These are phyloP conservation scores for Hemisphaericaspora lyxosophila DNA, from an alignment of 1,139 yeast genomes.

Conservation along the genomic window DNA sequence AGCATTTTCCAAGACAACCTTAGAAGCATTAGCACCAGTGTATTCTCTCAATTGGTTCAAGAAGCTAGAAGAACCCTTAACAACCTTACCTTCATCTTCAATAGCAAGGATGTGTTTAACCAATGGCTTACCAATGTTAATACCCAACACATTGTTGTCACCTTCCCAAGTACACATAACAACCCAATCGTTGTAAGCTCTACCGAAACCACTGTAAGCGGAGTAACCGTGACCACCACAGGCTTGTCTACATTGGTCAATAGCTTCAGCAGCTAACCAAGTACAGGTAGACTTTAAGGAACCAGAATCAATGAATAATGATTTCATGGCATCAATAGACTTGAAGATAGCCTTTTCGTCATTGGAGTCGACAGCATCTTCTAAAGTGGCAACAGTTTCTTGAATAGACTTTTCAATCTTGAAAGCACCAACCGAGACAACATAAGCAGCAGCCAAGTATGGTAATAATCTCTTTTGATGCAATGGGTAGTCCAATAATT, in stretches of 20 bases:
- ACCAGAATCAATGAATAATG: slow-evolving; percentile 48
- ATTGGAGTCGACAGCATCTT: slow-evolving; percentile 35
- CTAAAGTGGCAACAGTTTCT: slow-evolving; percentile 31
- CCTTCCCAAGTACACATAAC: slow-evolving; percentile 58
- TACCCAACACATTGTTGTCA: slow-evolving; percentile 49
- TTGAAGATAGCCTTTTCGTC: slow-evolving; percentile 37
- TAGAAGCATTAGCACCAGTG: slow-evolving; percentile 21
- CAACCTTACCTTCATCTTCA: slow-evolving; percentile 34
- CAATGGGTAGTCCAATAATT: slow-evolving; percentile 47
- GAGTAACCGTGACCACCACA: slow-evolving; percentile 57
- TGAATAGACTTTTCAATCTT: slow-evolving; percentile 35
- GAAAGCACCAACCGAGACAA: slow-evolving; percentile 40
- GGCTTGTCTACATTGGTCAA: slow-evolving; percentile 50
- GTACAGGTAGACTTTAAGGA: slow-evolving; percentile 49
- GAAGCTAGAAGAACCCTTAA: slow-evolving; percentile 40
- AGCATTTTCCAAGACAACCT: slow-evolving; percentile 26
- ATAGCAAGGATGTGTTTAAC: slow-evolving; percentile 34
- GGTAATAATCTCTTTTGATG: slow-evolving; percentile 49
- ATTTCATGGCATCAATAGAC: slow-evolving; percentile 42
- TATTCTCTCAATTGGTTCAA: slow-evolving; percentile 36
- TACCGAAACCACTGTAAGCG: slow-evolving; percentile 48
- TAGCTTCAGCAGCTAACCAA: slow-evolving; percentile 48
- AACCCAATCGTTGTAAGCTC: slow-evolving; percentile 49
- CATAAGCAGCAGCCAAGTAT: slow-evolving; percentile 45
- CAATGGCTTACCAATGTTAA: slow-evolving; percentile 48